Percentiles rank a stretch among this genome's conserved stretches.
Conservation (phyloP, 306 rosid genomes). For the Quercus berberidifolia region DNA sequence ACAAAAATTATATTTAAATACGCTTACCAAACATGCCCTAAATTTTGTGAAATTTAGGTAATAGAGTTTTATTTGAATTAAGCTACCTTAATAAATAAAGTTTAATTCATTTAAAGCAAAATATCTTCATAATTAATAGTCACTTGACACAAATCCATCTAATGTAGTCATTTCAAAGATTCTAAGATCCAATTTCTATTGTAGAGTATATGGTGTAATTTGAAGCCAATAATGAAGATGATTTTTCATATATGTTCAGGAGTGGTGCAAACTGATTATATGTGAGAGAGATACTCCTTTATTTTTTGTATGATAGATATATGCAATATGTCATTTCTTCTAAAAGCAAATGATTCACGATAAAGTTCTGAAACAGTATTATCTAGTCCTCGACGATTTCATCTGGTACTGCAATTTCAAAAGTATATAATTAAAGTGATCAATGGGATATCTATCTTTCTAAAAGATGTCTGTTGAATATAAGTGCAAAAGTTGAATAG, state of each 20-base stretch:
- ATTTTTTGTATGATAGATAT: neutral
- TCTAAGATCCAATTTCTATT: too few relatives aligned
- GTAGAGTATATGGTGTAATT: too few relatives aligned
- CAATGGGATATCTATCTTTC: slow-evolving; percentile 38
- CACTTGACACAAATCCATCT: too few relatives aligned
- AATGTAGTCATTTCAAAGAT: too few relatives aligned
- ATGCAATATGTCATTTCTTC: slow-evolving; percentile 17
- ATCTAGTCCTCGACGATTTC: slow-evolving; percentile 22
- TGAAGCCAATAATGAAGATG: neutral
- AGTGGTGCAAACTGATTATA: neutral
- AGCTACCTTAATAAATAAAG: too few relatives aligned
- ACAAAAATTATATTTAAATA: too few relatives aligned
- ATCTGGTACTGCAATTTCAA: slow-evolving; percentile 42
- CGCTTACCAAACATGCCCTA: too few relatives aligned
- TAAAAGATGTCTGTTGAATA: slow-evolving; percentile 49
- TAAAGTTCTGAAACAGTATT: slow-evolving; percentile 27
- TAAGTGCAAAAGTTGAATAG: slow-evolving; percentile 27
- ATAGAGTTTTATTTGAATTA: too few relatives aligned
- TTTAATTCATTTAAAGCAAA: too few relatives aligned
- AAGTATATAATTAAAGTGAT: slow-evolving; percentile 37
- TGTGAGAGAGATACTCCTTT: neutral
- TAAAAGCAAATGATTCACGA: slow-evolving; percentile 23
- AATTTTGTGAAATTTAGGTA: too few relatives aligned
- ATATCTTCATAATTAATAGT: too few relatives aligned
- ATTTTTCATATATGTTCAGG: neutral